phyloP scores from a whole-genome alignment of 106 monocot species.

The Gastrodia elata region DNA sequence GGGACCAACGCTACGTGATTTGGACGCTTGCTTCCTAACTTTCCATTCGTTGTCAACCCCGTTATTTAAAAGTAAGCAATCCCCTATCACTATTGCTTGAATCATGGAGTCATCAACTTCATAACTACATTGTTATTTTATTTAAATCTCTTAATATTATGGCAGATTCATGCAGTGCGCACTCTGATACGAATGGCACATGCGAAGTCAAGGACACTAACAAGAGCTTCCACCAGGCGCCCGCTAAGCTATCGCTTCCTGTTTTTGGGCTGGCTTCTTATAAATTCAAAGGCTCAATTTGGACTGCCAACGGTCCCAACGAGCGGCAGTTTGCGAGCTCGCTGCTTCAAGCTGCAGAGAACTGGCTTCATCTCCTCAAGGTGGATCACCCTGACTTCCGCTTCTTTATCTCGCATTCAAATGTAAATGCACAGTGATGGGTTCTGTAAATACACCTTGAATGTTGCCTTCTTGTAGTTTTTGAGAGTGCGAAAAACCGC shows the following conservation, averaged over 20 bases:
- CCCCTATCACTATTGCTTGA: background rate
- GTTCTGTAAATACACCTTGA: slow-evolving; percentile 10
- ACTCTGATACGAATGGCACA: slow-evolving; percentile 9
- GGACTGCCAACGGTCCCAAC: slow-evolving; percentile 34
- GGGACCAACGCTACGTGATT: slow-evolving; percentile 73
- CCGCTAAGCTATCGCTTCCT: slow-evolving; percentile 45
- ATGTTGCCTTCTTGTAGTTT: background rate
- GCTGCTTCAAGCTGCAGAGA: slow-evolving; percentile 56
- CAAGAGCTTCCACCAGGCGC: slow-evolving; percentile 4
- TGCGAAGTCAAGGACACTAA: slow-evolving; percentile 5
- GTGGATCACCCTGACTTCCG: slow-evolving; percentile 84
- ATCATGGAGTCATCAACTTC: background rate
- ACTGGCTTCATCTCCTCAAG: slow-evolving; percentile 53
- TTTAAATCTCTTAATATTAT: background rate
- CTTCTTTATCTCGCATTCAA: slow-evolving; percentile 52
- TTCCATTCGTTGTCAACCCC: slow-evolving; percentile 60
- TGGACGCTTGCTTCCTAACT: slow-evolving; percentile 89
- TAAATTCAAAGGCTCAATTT: slow-evolving; percentile 72
- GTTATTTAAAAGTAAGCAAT: slow-evolving; percentile 32
- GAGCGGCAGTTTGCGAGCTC: slow-evolving; percentile 45
- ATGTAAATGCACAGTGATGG: slow-evolving; percentile 18
- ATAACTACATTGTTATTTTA: background rate
- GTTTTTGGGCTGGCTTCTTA: slow-evolving; percentile 82
- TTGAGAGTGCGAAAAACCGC: background rate
- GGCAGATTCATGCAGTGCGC: slow-evolving; percentile 30